phyloP scores from a whole-genome alignment of 192 early-diverging fungal species.

The Umbelopsis sp. region DNA sequence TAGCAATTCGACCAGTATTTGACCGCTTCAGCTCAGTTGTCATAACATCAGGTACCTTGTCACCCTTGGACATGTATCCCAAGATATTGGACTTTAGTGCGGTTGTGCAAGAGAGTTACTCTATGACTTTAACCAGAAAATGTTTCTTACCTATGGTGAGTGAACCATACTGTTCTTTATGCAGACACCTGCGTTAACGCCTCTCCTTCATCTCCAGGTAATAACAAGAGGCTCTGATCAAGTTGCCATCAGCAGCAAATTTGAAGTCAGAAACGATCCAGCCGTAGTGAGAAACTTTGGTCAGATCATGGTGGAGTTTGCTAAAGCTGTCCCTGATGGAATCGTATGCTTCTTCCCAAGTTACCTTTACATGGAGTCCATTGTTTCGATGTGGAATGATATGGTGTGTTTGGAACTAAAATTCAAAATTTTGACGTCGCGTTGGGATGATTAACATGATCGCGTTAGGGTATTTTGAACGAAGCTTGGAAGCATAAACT shows the following conservation, averaged over 20 bases:
- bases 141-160: constrained; percentile 94
- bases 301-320: constrained; percentile 92
- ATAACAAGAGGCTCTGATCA: constrained; percentile 98
- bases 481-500: constrained; percentile 96
- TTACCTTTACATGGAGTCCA: constrained; percentile 98
- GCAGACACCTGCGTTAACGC: neutral
- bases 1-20: constrained; percentile 97
- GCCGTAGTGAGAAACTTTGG: constrained; percentile 99
- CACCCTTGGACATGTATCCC: constrained; percentile 98
- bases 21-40: constrained; percentile 93
- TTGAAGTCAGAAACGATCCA: constrained; percentile 98
- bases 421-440: neutral
- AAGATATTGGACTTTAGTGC: constrained; percentile 90
- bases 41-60: constrained; percentile 99
- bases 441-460: neutral
- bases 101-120: constrained; percentile 88
- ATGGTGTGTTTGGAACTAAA: constrained; percentile 61
- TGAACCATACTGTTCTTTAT: neutral
- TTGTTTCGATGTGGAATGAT: constrained; percentile 98
- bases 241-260: constrained; percentile 96
- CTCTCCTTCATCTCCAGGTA: constrained; percentile 41
- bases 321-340: constrained; percentile 94
- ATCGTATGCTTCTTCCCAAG: constrained; percentile 98
- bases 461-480: constrained; percentile 78
- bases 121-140: constrained; percentile 92